phyloP scores from a whole-genome alignment of 306 rosid genomes.

The Oxytropis ochrocephala region DNA sequence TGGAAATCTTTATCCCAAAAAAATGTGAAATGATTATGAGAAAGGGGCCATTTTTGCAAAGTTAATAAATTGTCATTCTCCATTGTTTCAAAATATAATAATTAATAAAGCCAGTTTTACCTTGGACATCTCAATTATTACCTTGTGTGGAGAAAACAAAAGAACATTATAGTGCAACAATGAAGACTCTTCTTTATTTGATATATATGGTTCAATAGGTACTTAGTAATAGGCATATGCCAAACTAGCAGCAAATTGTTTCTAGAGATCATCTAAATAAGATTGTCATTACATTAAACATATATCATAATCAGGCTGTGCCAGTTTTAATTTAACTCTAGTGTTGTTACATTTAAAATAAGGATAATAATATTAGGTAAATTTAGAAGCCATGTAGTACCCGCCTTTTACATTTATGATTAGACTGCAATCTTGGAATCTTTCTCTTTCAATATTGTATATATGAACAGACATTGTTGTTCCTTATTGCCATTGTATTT shows the following conservation, averaged over 20 bases:
- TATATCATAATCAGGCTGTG: neutral
- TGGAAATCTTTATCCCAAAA: too few species aligned
- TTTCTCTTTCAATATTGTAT: slow-evolving; percentile 1
- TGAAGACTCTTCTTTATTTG: neutral
- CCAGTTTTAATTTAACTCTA: neutral
- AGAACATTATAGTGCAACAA: neutral
- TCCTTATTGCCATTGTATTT: slow-evolving; percentile 7
- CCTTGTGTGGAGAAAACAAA: too few species aligned
- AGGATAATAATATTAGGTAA: neutral
- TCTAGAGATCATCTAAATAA: slow-evolving; percentile 17
- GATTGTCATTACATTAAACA: neutral
- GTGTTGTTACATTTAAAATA: neutral
- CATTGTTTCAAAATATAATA: neutral
- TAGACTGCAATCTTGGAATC: slow-evolving; percentile 6
- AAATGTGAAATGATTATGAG: neutral
- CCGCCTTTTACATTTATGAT: neutral
- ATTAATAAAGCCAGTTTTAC: neutral
- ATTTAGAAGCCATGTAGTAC: neutral
- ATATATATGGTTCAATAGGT: neutral
- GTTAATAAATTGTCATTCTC: neutral
- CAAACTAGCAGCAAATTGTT: slow-evolving; percentile 1
- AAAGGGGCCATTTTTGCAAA: too few species aligned
- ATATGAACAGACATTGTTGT: slow-evolving; percentile 19
- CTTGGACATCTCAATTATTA: too few species aligned
- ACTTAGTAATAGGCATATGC: neutral